These are phyloP conservation scores for Chlorella sp. DNA, from an alignment of 139 green algal genomes.

Conservation along the genomic window DNA sequence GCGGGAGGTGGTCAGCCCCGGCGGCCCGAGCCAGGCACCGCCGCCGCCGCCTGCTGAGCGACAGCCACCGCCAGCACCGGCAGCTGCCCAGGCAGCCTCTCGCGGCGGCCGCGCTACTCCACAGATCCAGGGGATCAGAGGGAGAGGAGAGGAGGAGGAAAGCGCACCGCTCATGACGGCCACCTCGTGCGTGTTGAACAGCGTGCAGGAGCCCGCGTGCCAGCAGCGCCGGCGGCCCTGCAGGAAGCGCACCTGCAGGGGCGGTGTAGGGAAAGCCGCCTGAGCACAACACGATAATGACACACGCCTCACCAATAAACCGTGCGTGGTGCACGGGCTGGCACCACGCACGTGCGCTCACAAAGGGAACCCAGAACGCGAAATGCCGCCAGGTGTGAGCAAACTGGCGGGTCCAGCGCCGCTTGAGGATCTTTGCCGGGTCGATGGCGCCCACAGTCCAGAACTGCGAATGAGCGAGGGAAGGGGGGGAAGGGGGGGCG, in stretches of 20 bases:
- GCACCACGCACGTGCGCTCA: conserved; percentile 25
- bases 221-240: conserved; percentile 53
- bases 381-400: conserved; percentile 74
- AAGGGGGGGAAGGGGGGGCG: too few species aligned
- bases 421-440: conserved; percentile 45
- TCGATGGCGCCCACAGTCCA: conserved; percentile 63
- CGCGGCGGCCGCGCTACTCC: too few species aligned
- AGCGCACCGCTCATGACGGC: conserved; percentile 53
- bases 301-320: too few species aligned
- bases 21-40: too few species aligned
- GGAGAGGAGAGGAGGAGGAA: too few species aligned
- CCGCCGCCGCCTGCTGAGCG: too few species aligned
- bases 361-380: conserved; percentile 66
- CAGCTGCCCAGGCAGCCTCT: too few species aligned
- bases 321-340: too few species aligned
- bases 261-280: not conserved
- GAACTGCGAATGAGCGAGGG: conserved; percentile 17
- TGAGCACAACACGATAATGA: too few species aligned
- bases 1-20: too few species aligned
- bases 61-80: too few species aligned
- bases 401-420: conserved; percentile 69
- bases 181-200: conserved; percentile 77
- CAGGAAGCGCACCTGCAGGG: conserved; percentile 44
- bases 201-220: conserved; percentile 59
- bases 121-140: too few species aligned